Evolutionary conservation across 768 basidiomycete genomes (phyloP).

Genomic region (Tricholoma matsutake): DNA sequence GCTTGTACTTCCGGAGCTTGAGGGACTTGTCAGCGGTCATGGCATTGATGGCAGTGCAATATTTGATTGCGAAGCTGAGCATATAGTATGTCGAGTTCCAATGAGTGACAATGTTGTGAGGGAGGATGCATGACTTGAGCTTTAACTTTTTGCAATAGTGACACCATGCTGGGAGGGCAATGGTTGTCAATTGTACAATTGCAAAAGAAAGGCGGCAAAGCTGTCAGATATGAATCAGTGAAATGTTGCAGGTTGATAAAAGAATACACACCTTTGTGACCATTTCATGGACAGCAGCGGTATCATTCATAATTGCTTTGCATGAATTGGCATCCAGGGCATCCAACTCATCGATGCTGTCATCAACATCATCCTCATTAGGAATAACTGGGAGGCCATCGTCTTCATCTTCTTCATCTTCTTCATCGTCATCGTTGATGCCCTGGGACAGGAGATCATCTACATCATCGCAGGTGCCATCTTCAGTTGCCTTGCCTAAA

Average conservation of each 20-base stretch:
- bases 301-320: background rate
- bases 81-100: slow-evolving; percentile 14
- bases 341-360: slow-evolving; percentile 2
- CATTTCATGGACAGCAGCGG: too few species aligned
- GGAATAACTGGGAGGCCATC: background rate
- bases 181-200: slow-evolving; percentile 25
- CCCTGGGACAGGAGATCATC: slow-evolving; percentile 5
- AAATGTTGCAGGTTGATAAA: too few species aligned
- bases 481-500: background rate
- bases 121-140: too few species aligned
- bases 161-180: slow-evolving; percentile 28
- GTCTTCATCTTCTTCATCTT: too few species aligned
- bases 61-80: slow-evolving; percentile 8
- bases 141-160: background rate
- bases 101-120: too few species aligned
- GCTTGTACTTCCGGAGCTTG: slow-evolving; percentile 11
- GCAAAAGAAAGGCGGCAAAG: slow-evolving; percentile 14
- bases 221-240: background rate
- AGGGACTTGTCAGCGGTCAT: slow-evolving; percentile 13
- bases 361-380: background rate
- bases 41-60: slow-evolving; percentile 10
- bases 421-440: background rate
- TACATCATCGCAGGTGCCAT: background rate
- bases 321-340: slow-evolving; percentile 8
- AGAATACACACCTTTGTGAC: too few species aligned